These are phyloP conservation scores for Acanthamoeba lenticulata DNA, from an alignment of 208 protist genomes.

Conservation along the genomic window DNA sequence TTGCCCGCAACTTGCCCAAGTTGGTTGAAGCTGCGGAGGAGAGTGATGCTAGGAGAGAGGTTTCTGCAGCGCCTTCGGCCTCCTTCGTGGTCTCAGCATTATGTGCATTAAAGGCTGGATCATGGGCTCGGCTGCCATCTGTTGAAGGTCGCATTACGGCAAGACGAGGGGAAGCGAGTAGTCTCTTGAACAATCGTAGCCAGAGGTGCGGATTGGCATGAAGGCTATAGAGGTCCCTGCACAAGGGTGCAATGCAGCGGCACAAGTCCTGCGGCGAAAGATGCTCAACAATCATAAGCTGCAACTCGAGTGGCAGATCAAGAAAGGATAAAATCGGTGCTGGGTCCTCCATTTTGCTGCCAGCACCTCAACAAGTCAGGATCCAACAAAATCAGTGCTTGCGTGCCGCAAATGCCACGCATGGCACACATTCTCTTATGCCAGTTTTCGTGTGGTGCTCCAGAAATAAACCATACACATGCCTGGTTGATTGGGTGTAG, in stretches of 20 bases:
- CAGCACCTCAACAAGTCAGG: too few relatives aligned
- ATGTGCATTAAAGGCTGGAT: not conserved
- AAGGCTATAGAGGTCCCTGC: not conserved
- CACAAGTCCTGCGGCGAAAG: not conserved
- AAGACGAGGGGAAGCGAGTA: not conserved
- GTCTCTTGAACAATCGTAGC: not conserved
- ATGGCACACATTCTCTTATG: not conserved
- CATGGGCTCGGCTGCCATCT: too few relatives aligned
- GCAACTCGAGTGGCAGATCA: not conserved
- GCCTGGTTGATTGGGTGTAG: too few relatives aligned
- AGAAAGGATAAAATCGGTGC: not conserved
- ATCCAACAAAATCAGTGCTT: too few relatives aligned
- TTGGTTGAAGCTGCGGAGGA: not conserved
- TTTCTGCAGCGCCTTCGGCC: too few relatives aligned
- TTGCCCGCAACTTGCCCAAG: too few relatives aligned
- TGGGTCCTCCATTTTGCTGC: too few relatives aligned
- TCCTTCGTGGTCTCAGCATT: too few relatives aligned
- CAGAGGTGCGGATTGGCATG: conserved; percentile 7
- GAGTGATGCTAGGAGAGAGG: too few relatives aligned
- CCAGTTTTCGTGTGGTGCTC: too few relatives aligned
- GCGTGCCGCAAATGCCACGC: too few relatives aligned
- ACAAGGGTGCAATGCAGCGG: not conserved
- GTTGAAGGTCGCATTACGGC: not conserved
- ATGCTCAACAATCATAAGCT: conserved; percentile 35
- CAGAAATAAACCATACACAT: too few relatives aligned